These are phyloP conservation scores for Trichoderma semiorbis DNA, from an alignment of 2,329 filamentous ascomycete species.

Conservation along the genomic window DNA sequence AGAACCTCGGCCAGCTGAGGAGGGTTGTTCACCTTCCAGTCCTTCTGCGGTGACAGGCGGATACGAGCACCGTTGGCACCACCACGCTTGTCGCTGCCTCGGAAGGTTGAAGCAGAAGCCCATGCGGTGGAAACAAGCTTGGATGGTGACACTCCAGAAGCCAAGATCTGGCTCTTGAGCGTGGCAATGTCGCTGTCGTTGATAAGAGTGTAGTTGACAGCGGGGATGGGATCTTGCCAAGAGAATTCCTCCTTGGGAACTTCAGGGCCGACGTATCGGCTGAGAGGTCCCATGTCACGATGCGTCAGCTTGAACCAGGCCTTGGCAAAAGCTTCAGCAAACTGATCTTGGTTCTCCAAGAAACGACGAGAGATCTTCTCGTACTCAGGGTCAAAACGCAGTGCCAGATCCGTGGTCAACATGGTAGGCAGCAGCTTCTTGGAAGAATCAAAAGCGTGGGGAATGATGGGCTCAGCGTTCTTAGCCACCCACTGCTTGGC, in stretches of 20 bases:
- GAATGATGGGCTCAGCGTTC: conserved; percentile 62
- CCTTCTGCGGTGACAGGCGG: conserved; percentile 66
- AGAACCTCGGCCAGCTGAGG: conserved; percentile 61
- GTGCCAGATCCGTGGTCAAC: conserved; percentile 71
- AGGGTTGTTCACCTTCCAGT: conserved; percentile 75
- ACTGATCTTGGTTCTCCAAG: conserved; percentile 64
- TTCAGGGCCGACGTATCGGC: conserved; percentile 72
- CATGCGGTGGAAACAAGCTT: conserved; percentile 66
- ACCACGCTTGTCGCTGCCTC: conserved; percentile 74
- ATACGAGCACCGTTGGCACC: conserved; percentile 79
- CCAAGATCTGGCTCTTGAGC: conserved; percentile 67
- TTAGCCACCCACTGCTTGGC: conserved; percentile 76
- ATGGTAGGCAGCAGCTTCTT: conserved; percentile 74
- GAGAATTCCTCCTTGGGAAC: conserved; percentile 64
- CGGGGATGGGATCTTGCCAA: conserved; percentile 73
- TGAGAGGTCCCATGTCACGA: conserved; percentile 70
- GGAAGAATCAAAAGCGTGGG: conserved; percentile 64
- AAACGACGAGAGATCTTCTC: conserved; percentile 73
- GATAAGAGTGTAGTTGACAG: conserved; percentile 54
- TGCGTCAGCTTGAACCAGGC: conserved; percentile 85
- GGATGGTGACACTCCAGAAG: conserved; percentile 54
- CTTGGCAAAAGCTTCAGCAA: conserved; percentile 65
- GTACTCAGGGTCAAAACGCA: conserved; percentile 68
- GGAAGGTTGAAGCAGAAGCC: conserved; percentile 69
- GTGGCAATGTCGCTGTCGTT: conserved; percentile 59